These are phyloP conservation scores for Aspergillus steynii DNA, from an alignment of 495 filamentous ascomycete genomes.

Conservation along the genomic window DNA sequence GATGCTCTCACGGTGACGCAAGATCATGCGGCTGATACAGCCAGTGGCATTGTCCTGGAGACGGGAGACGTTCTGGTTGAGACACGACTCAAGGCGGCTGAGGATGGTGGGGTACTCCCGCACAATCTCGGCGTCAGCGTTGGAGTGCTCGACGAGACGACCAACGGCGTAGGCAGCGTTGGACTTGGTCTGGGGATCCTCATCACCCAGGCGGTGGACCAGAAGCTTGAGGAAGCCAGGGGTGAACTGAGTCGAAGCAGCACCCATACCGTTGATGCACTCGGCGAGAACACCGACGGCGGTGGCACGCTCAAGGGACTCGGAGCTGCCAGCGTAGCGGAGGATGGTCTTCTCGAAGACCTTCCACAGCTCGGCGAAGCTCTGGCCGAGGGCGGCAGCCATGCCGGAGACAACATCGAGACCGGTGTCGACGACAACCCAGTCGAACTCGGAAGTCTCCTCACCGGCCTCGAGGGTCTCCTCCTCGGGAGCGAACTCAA, in stretches of 20 bases:
- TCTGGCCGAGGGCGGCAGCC: slow-evolving; percentile 74
- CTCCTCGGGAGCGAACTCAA: slow-evolving; percentile 79
- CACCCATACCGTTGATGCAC: slow-evolving; percentile 83
- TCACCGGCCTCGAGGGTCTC: slow-evolving; percentile 67
- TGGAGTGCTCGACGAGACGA: slow-evolving; percentile 76
- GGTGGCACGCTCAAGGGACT: slow-evolving; percentile 81
- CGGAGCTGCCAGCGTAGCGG: slow-evolving; percentile 81
- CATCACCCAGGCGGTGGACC: slow-evolving; percentile 82
- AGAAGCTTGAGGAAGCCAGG: slow-evolving; percentile 73
- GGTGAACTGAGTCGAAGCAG: slow-evolving; percentile 74
- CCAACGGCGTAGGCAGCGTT: slow-evolving; percentile 92
- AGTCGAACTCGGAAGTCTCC: slow-evolving; percentile 94
- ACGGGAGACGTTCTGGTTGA: slow-evolving; percentile 71
- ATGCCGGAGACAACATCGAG: slow-evolving; percentile 86
- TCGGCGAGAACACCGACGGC: slow-evolving; percentile 91
- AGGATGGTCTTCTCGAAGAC: slow-evolving; percentile 87
- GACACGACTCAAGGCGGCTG: slow-evolving; percentile 77
- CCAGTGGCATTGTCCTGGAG: slow-evolving; percentile 92
- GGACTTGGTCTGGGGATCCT: slow-evolving; percentile 89
- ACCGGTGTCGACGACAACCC: slow-evolving; percentile 92
- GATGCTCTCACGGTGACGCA: slow-evolving; percentile 73
- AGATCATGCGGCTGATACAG: slow-evolving; percentile 89
- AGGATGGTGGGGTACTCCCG: slow-evolving; percentile 76
- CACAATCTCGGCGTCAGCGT: slow-evolving; percentile 66
- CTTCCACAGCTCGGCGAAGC: slow-evolving; percentile 87